Evolutionary conservation across 371 early-diverging fungal species (phyloP), one percentile per base, ranked within the genome.

Genomic region (Enteropsectra breve): DNA sequence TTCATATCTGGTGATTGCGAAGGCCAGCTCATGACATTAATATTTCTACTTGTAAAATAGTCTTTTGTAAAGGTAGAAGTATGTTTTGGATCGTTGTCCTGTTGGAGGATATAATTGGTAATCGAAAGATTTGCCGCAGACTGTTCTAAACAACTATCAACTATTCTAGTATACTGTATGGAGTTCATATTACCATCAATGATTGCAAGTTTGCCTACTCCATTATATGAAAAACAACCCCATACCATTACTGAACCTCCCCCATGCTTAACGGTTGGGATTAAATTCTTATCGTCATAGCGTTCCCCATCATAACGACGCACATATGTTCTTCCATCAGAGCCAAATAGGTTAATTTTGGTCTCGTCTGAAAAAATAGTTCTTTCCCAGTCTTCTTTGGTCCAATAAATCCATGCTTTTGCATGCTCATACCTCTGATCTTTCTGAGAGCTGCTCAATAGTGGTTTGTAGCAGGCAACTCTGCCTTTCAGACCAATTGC

Each of bases 1-100:
- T 60, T 60, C 24, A 60, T 8, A 60, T 52, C 52, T 18, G 60
- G 60, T 57, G 60, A 60, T 54, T 48, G 11, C 4, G 60, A 11
- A 15, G 52, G 54, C 60, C 54, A 52, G 4, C 15, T 5, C 5
- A 56, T 52, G 24, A 52, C 52, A 21, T 36, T 21, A 24, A 52
- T 52, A 36, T 52, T 18, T 11, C 21, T 21, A 4, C 15, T 43
- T 21, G 15, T 21, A 21, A 43, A 43, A 21, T 15, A 43, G 43
- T 21, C 15, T 21, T 43, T 43, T 15, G 43, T 43, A 21, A 21
- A 15, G 15, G 15, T 43, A 21, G 43, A 15, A 15, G 43, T 43
- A 21, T 43, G 43, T 21, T 43, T 43, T 15, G 43, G 15, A 15
- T 43, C 43, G 21, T 43, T 43, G 43, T 43, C 43, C 43, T 43